Conservation (phyloP, 805 yeast genomes). For the Brettanomyces naardenensis region DNA sequence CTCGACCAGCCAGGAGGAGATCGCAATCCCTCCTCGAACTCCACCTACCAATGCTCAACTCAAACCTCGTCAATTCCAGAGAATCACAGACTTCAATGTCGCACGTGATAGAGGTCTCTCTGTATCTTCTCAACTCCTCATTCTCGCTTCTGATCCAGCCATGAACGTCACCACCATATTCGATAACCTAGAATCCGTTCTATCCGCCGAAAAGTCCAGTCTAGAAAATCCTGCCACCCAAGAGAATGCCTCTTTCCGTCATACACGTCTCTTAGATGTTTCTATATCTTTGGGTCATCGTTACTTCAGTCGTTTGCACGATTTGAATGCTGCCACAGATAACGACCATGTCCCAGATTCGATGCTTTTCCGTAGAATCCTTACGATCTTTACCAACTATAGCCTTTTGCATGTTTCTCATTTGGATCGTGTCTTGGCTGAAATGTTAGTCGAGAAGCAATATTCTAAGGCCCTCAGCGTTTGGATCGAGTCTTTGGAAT, state of each 20-base stretch:
- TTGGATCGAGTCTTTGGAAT: conserved; percentile 22
- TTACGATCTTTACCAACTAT: conserved; percentile 12
- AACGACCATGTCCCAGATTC: conserved; percentile 15
- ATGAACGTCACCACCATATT: conserved; percentile 1
- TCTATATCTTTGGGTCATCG: conserved; percentile 1
- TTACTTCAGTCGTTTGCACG: conserved; percentile 2
- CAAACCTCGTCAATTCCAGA: no score
- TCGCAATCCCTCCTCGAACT: no score
- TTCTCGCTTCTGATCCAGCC: neutral
- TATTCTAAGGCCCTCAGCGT: conserved; percentile 20
- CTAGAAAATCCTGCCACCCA: neutral
- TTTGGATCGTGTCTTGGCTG: conserved; percentile 16
- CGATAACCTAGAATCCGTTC: conserved; percentile 1
- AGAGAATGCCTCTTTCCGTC: neutral
- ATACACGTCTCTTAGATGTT: neutral
- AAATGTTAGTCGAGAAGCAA: conserved; percentile 17
- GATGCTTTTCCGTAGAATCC: conserved; percentile 14
- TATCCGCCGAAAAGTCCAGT: neutral
- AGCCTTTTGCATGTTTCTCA: conserved; percentile 21
- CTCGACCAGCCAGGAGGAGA: no score
- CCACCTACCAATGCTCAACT: no score
- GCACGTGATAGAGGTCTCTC: conserved; percentile 1
- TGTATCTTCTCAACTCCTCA: neutral
- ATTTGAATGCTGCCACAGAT: neutral
- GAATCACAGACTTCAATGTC: neutral